A percentile compares a stretch with the other conserved stretches of the same genome.
Conservation (phyloP, 78 protist genomes). For the slime mould (Dictyostelium discoideum) region dicty_2.7 NC_007091.3:1577501-1578000, state of each 20-base stretch:
- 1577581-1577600: constrained; percentile 61
- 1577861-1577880: constrained; percentile 10
- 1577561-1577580: constrained; percentile 12
- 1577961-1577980: constrained; percentile 24
- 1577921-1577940: constrained; percentile 63
- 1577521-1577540: constrained; percentile 68
- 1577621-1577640: constrained; percentile 86
- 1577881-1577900: neutral
- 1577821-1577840: constrained; percentile 86
- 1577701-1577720: constrained; percentile 88
- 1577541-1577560: constrained; percentile 84
- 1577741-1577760: constrained; percentile 76
- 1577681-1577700: constrained; percentile 86
- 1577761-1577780: constrained; percentile 78
- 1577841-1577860: constrained; percentile 69
- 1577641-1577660: constrained; percentile 18
- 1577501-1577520: constrained; percentile 84
- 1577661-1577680: constrained; percentile 83
- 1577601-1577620: constrained; percentile 46
- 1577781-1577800: constrained; percentile 54
- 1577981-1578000: constrained; percentile 54
- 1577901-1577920: constrained; percentile 45
- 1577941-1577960: constrained; percentile 58
- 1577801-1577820: neutral
- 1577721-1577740: constrained; percentile 71